These are phyloP conservation scores for Phlebiopsis gigantea DNA, from an alignment of 768 basidiomycete species.

Conservation along the genomic window DNA sequence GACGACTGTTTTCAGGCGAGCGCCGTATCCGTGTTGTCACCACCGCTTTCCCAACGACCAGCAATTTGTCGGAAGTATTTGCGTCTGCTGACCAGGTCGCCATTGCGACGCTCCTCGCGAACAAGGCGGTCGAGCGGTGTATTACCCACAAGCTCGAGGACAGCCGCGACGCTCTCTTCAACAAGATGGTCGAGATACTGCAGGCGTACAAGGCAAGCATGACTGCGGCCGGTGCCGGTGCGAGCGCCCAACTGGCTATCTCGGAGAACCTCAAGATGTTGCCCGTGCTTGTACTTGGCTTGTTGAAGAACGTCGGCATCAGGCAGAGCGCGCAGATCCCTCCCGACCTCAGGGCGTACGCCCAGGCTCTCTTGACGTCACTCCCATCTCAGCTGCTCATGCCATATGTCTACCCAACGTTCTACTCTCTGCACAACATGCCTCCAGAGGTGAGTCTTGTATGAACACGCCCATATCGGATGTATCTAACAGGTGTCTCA, in stretches of 20 bases:
- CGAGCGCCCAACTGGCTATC: conserved; percentile 89
- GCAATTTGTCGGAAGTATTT: conserved; percentile 50
- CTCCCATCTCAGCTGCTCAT: conserved; percentile 87
- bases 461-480: not conserved
- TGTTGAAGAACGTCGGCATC: conserved; percentile 94
- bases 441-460: conserved; percentile 63
- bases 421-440: conserved; percentile 98
- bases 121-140: conserved; percentile 55
- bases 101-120: conserved; percentile 47
- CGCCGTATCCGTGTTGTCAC: conserved; percentile 59
- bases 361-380: conserved; percentile 87
- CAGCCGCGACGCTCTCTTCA: conserved; percentile 48
- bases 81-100: conserved; percentile 53
- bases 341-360: conserved; percentile 92
- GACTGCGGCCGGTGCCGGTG: conserved; percentile 90
- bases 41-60: conserved; percentile 54
- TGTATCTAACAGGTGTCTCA: conserved; percentile 28
- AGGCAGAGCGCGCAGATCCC: conserved; percentile 97
- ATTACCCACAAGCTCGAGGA: conserved; percentile 53
- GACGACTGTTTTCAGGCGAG: conserved; percentile 31
- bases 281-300: conserved; percentile 81
- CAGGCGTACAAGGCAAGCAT: conserved; percentile 82
- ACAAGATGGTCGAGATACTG: conserved; percentile 50
- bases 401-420: conserved; percentile 91
- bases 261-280: conserved; percentile 94